Evolutionary conservation across 2,329 filamentous ascomycete species (phyloP).

Genomic region (Pseudogymnoascus pannorum): DNA sequence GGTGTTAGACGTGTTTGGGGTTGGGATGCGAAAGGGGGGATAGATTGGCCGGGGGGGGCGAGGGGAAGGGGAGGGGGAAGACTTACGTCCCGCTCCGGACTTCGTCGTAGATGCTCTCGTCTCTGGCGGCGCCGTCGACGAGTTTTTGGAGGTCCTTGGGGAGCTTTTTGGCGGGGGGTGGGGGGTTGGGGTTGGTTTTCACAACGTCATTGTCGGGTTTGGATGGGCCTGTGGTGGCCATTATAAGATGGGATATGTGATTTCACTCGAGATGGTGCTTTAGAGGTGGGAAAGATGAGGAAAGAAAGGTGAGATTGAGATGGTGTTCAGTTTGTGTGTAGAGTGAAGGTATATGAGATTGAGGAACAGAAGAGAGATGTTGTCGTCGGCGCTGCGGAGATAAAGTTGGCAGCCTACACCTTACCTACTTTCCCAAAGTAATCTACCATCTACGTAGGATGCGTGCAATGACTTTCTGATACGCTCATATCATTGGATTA

Average conservation of each 20-base stretch:
- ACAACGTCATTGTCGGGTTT: conserved; percentile 25
- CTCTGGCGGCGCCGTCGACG: conserved; percentile 48
- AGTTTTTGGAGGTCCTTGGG: conserved; percentile 50
- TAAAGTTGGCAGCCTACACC: neutral
- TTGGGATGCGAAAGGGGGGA: conserved; percentile 12
- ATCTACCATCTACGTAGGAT: neutral
- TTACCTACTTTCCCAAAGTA: neutral
- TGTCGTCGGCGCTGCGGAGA: neutral
- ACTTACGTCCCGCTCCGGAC: conserved; percentile 73
- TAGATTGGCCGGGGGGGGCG: neutral
- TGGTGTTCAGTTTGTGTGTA: neutral
- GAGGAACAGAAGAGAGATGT: neutral
- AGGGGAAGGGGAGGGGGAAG: conserved; percentile 8
- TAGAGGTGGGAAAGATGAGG: neutral
- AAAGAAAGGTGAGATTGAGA: neutral
- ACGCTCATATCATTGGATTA: neutral
- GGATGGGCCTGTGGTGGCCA: conserved; percentile 22
- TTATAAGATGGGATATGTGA: neutral
- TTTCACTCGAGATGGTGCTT: neutral
- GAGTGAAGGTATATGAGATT: neutral
- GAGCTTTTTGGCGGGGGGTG: conserved; percentile 45
- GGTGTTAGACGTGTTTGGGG: conserved; percentile 14
- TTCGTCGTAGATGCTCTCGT: conserved; percentile 71
- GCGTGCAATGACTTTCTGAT: neutral
- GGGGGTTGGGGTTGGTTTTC: conserved; percentile 15